phyloP scores from a whole-genome alignment of 106 monocot species.

The Phalaenopsis aphrodite region DNA sequence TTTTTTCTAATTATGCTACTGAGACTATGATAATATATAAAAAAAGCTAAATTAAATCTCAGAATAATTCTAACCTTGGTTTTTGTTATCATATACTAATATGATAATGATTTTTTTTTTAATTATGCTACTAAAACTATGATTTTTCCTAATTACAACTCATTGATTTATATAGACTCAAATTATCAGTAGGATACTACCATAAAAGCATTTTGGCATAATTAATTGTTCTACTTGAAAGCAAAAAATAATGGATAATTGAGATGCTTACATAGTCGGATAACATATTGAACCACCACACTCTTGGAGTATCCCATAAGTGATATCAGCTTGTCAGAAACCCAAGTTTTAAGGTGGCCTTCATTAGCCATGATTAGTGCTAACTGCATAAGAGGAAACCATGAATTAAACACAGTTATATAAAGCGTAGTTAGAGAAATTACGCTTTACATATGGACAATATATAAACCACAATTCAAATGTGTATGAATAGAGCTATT shows the following conservation, averaged over 20 bases:
- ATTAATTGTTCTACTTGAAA: neutral
- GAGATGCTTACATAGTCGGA: constrained; percentile 51
- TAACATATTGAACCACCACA: constrained; percentile 62
- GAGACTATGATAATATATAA: neutral
- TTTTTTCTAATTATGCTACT: neutral
- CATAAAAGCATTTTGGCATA: neutral
- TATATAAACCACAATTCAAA: neutral
- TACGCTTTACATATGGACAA: neutral
- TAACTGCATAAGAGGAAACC: neutral
- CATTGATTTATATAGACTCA: neutral
- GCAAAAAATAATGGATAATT: neutral
- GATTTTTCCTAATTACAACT: neutral
- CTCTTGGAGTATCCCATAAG: constrained; percentile 68
- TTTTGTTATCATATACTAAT: neutral
- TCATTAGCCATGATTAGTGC: constrained; percentile 36
- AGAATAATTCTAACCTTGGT: neutral
- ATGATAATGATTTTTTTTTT: neutral
- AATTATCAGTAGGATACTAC: neutral
- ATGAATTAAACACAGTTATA: neutral
- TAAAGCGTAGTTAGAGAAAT: neutral
- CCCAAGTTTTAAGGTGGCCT: constrained; percentile 51
- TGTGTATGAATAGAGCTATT: neutral
- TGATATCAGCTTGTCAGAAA: constrained; percentile 67
- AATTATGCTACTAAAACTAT: neutral
- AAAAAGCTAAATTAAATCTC: neutral